Base-by-base conservation (phyloP, 1,139 yeast genomes). In the Kodamaea plutei region DNA sequence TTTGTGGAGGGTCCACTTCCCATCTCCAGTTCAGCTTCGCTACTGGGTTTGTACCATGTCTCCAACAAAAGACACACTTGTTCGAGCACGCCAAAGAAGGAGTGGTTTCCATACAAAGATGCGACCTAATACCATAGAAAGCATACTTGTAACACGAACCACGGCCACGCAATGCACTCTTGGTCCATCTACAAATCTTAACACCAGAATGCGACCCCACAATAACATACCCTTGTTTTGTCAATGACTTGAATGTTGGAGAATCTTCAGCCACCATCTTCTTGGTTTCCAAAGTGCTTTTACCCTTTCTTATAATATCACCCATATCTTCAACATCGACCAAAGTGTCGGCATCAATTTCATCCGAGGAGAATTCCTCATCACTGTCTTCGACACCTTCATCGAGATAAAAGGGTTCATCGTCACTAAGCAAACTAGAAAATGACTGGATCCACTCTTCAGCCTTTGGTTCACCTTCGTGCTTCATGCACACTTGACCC, bases 121-220 rank as follows among this genome's bases (percentile, higher is more conserved):
- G 96, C 2, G 94, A 83, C 39, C 73, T 76, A 45, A 88, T 88
- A 16, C 96, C 96, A 54, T 89, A 88, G 49, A 88, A 83, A 6
- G 96, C 94, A 59, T 73, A 85, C 54, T 88, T 88, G 61, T 88
- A 88, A 59, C 97, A 88, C 4, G 95, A 84, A 1, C 97, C 97
- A 45, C 96, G 74, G 15, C 96, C 96, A 45, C 97, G 72, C 44
- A 88, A 67, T 2, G 96, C 96, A 39, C 93, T 83, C 52, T 89
- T 89, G 4, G 96, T 88, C 97, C 97, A 88, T 49, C 96, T 75
- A 53, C 97, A 88, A 28, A 89, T 85, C 54, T 88, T 88, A 28
- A 88, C 96, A 19, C 97, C 97, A 0, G 95, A 85, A 49, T 88
- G 97, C 0, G 94, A 80, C 9, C 97, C 97, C 21, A 88, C 95